Conservation (phyloP, 192 early-diverging fungal genomes). For the Coemansia biformis region DNA sequence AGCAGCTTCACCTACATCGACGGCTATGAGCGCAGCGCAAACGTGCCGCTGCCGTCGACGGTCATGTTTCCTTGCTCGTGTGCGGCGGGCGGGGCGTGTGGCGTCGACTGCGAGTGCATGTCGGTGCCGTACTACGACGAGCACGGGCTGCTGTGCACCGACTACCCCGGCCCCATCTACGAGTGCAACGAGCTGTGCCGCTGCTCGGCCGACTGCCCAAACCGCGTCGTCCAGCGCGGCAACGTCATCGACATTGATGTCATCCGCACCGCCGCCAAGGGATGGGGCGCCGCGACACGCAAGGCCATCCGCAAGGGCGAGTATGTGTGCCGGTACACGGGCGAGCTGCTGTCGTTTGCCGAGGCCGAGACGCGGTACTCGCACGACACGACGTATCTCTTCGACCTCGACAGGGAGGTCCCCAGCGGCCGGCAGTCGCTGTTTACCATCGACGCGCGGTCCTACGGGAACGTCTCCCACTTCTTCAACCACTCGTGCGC, state of each 20-base stretch:
- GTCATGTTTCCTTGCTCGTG: slow-evolving; percentile 46
- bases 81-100: slow-evolving; percentile 6
- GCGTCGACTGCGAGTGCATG: slow-evolving; percentile 37
- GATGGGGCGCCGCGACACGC: slow-evolving; percentile 44
- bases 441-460: slow-evolving; percentile 86
- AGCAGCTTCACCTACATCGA: slow-evolving; percentile 31
- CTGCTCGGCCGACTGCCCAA: slow-evolving; percentile 46
- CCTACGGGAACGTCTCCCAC: slow-evolving; percentile 85
- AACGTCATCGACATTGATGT: slow-evolving; percentile 30
- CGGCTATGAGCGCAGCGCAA: slow-evolving; percentile 24
- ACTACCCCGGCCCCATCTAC: slow-evolving; percentile 21
- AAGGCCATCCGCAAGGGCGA: slow-evolving; percentile 45
- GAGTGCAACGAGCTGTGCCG: slow-evolving; percentile 46
- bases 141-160: slow-evolving; percentile 31
- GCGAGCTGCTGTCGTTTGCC: slow-evolving; percentile 80
- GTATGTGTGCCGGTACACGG: slow-evolving; percentile 95
- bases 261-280: slow-evolving; percentile 27
- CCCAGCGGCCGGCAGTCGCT: slow-evolving; percentile 84
- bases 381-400: slow-evolving; percentile 47
- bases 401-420: slow-evolving; percentile 72
- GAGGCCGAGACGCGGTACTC: slow-evolving; percentile 64
- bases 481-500: slow-evolving; percentile 99
- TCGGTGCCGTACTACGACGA: slow-evolving; percentile 37
- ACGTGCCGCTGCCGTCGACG: slow-evolving; percentile 32
- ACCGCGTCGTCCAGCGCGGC: slow-evolving; percentile 48